Base-by-base conservation (phyloP, 163 green algal species). In the Coccomyxa subellipsoidea region DNA sequence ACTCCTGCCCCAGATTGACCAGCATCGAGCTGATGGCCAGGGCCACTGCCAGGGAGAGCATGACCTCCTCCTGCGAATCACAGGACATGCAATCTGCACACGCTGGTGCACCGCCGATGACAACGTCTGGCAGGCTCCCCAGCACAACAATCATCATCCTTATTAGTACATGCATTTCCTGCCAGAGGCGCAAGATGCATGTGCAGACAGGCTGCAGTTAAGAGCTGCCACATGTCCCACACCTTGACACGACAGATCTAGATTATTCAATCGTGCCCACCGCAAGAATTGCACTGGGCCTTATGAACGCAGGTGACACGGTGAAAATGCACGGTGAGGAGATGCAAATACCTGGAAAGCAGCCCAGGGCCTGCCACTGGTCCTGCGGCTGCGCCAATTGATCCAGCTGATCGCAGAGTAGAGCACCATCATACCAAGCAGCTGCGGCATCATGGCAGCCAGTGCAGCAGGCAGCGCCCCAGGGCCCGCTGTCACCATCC, bases 1-100 rank as follows among this genome's bases (percentile, higher is more conserved):
- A 86, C 37, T 38, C 37, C 29, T 78, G 38, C 31, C 71, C 66
- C 77, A 95, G 79, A 69, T 80, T 90, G 34, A 87, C 81, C 78
- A 96, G 84, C 80, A 96, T 85, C 80, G 88, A 88, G 87, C 85
- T 91, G 38, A 96, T 91, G 23, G 91, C 91, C 34, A 90, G 32
- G 9, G 88, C 86, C 84, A 96, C 92, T 66, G 88, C 86, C 53
- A 81, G 79, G 6, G 89, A 87, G 71, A 96, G 87, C 81, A 96
- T 69, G 34, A 90, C 72, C 85, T 96, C 93, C 84, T 96, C 92
- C 90, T 96, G 90, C 83, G 81, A n/a, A 12, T 31, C 25, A 34
- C n/a, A 70, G n/a, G n/a, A 36, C 71, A 84, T 77, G 80, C 71
- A 78, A 36, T 35, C 9, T 8, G 18, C 21, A 18, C 66, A 75